phyloP scores from a whole-genome alignment of 1,284 basidiomycete genomes.

The Leccinum ambiguum region DNA sequence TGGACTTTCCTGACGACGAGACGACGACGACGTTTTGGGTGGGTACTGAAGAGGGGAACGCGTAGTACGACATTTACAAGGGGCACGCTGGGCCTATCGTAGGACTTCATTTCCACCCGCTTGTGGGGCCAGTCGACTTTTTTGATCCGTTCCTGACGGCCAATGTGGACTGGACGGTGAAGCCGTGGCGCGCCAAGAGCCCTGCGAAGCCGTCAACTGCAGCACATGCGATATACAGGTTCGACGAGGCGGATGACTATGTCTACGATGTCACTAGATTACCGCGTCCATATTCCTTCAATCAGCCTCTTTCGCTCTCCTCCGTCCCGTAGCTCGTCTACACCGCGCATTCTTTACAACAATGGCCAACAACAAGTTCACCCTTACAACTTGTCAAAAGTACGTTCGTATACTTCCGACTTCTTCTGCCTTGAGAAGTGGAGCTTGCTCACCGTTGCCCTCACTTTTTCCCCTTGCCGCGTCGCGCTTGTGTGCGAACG shows the following conservation, averaged over 20 bases:
- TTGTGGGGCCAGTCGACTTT: constrained; percentile 89
- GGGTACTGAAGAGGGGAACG: constrained; percentile 95
- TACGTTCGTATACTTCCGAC: too few species aligned
- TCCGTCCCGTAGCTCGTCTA: neutral
- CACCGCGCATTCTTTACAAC: neutral
- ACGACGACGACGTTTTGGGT: constrained; percentile 91
- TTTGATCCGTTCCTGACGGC: constrained; percentile 92
- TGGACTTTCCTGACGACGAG: constrained; percentile 94
- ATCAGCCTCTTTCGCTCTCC: neutral
- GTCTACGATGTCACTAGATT: constrained; percentile 80
- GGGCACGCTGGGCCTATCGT: constrained; percentile 94
- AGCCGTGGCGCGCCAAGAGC: constrained; percentile 78
- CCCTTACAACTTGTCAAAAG: constrained; percentile 29
- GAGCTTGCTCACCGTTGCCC: too few species aligned
- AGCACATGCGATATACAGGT: constrained; percentile 76
- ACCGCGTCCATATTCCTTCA: constrained; percentile 33
- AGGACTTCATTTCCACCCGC: constrained; percentile 88
- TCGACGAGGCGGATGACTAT: constrained; percentile 96
- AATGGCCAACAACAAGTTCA: constrained; percentile 17
- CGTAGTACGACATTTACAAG: constrained; percentile 90
- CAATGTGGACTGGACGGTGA: constrained; percentile 97
- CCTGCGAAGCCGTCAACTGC: constrained; percentile 53
- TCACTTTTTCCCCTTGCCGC: too few species aligned
- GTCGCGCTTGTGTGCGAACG: too few species aligned
- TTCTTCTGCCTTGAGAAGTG: too few species aligned